Conservation (phyloP, 2,329 filamentous ascomycete species). For the Cladorrhinum sp. region DNA sequence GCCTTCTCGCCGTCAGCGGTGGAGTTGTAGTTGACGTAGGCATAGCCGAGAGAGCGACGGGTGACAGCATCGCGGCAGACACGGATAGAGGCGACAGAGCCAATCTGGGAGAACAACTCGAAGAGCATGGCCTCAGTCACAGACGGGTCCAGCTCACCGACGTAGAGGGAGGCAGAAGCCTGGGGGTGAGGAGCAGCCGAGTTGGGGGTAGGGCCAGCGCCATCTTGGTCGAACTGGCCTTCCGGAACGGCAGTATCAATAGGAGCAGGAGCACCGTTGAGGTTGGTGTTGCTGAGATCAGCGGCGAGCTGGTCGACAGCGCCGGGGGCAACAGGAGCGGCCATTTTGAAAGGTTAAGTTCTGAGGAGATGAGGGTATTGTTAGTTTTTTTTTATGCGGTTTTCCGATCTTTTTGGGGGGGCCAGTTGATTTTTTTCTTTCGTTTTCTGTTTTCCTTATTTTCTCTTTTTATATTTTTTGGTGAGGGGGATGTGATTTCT, state of each 20-base stretch:
- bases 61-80: constrained; percentile 99
- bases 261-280: constrained; percentile 62
- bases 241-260: constrained; percentile 70
- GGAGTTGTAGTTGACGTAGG: constrained; percentile 99
- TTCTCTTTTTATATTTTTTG: not conserved
- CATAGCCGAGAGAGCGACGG: constrained; percentile 96
- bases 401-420: not conserved
- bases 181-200: constrained; percentile 76
- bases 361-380: constrained; percentile 14
- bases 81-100: constrained; percentile 97
- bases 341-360: constrained; percentile 49
- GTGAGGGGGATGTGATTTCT: not conserved
- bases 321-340: constrained; percentile 54
- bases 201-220: constrained; percentile 67
- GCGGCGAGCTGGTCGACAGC: constrained; percentile 77
- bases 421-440: too few relatives aligned
- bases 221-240: constrained; percentile 55
- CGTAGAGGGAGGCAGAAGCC: constrained; percentile 96
- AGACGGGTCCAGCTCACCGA: constrained; percentile 94
- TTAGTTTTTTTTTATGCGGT: too few relatives aligned
- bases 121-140: constrained; percentile 99
- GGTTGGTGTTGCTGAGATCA: constrained; percentile 69
- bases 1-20: constrained; percentile 95
- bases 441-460: not conserved
- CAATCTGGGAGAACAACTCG: constrained; percentile 99